phyloP scores from a whole-genome alignment of 108 stramenopile genomes.

The Cyclotella atomus region DNA sequence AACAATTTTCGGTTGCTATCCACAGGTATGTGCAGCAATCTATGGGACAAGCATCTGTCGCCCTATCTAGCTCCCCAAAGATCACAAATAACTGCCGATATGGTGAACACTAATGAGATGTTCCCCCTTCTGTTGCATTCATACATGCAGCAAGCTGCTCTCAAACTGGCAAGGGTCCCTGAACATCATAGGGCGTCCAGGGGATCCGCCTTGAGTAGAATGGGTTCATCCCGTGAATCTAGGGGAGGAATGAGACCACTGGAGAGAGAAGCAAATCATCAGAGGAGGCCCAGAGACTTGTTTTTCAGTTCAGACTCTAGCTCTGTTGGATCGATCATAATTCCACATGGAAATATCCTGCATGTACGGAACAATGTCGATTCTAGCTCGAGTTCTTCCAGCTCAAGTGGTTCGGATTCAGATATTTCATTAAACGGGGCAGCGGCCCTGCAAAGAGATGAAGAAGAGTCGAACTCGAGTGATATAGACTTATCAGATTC shows the following conservation, averaged over 20 bases:
- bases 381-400: neutral
- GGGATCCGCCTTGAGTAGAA: too few species aligned
- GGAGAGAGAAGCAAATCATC: too few species aligned
- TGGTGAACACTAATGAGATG: neutral
- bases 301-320: too few species aligned
- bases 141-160: neutral
- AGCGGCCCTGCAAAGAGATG: too few species aligned
- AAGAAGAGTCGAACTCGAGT: too few species aligned
- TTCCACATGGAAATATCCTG: too few species aligned
- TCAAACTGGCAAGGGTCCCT: neutral
- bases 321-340: too few species aligned
- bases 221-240: too few species aligned
- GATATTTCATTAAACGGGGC: too few species aligned
- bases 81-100: constrained; percentile 3
- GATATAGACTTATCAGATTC: too few species aligned
- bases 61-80: constrained; percentile 1
- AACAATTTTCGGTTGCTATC: neutral
- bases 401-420: neutral
- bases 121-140: constrained; percentile 18
- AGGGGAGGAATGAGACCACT: too few species aligned
- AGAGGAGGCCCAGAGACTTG: too few species aligned
- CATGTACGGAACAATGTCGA: neutral
- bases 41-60: neutral
- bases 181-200: neutral
- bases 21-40: neutral